phyloP scores from a whole-genome alignment of 257 asterid genomes.

The Orobanche coerulescens region DNA sequence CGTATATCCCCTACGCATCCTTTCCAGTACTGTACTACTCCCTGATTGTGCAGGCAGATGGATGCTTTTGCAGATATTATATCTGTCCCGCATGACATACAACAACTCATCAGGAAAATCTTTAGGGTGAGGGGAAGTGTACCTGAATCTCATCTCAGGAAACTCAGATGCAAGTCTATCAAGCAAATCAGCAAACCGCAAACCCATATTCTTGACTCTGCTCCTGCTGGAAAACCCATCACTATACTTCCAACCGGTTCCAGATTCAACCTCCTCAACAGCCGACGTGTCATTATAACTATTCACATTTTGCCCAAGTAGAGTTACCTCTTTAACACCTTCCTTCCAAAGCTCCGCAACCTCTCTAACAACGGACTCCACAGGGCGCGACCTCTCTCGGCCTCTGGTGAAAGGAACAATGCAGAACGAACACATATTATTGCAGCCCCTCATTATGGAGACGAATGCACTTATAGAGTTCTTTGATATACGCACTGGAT shows the following conservation, averaged over 20 bases:
- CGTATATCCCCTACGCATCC: conserved; percentile 95
- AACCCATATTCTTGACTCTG: conserved; percentile 76
- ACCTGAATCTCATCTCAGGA: conserved; percentile 97
- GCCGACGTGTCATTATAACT: conserved; percentile 81
- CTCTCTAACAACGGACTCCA: conserved; percentile 86
- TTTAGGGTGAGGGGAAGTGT: conserved; percentile 97
- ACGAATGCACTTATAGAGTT: conserved; percentile 88
- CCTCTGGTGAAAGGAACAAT: conserved; percentile 99
- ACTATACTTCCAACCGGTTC: conserved; percentile 73
- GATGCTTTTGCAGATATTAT: conserved; percentile 86
- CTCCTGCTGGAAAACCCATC: conserved; percentile 80
- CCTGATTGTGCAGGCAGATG: conserved; percentile 98
- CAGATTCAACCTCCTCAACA: conserved; percentile 60
- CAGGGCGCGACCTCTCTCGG: conserved; percentile 88
- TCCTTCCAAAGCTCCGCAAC: conserved; percentile 85
- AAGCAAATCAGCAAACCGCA: conserved; percentile 89
- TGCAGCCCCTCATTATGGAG: conserved; percentile 98
- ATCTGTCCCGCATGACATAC: conserved; percentile 80
- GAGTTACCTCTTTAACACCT: conserved; percentile 95
- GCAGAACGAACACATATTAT: conserved; percentile 97
- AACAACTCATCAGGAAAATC: conserved; percentile 90
- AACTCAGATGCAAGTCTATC: conserved; percentile 74
- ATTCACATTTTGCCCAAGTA: conserved; percentile 95
- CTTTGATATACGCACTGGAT: conserved; percentile 89
- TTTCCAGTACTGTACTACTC: conserved; percentile 72